These are phyloP conservation scores for Boletus pseudopeckii DNA, from an alignment of 768 basidiomycete genomes.

Conservation along the genomic window DNA sequence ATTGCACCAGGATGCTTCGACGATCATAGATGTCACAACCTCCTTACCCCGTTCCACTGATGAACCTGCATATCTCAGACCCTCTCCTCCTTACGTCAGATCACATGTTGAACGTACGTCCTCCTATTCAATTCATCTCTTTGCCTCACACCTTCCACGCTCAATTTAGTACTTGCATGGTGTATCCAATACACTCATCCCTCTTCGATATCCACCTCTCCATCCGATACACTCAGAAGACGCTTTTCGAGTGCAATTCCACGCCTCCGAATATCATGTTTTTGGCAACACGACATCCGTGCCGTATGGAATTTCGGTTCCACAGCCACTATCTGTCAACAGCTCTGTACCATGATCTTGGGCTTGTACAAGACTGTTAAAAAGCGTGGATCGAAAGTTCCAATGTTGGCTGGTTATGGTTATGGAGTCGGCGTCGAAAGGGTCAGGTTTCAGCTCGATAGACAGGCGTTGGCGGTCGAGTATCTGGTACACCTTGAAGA, in stretches of 20 bases:
- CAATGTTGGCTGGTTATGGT: conserved; percentile 74
- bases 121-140: conserved; percentile 3
- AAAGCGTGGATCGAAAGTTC: conserved; percentile 70
- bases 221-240: conserved; percentile 36
- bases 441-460: conserved; percentile 73
- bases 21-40: conserved; percentile 86
- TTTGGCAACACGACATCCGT: conserved; percentile 94
- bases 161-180: conserved; percentile 78
- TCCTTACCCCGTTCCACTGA: conserved; percentile 90
- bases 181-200: conserved; percentile 72
- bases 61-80: conserved; percentile 87
- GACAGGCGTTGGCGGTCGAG: conserved; percentile 78
- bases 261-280: conserved; percentile 78
- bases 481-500: conserved; percentile 80
- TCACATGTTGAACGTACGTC: conserved; percentile 74
- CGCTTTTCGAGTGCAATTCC: conserved; percentile 29
- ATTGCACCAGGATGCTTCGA: conserved; percentile 74
- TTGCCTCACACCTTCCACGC: conserved; percentile 4
- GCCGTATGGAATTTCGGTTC: conserved; percentile 80
- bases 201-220: conserved; percentile 31
- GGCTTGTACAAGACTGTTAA: conserved; percentile 80
- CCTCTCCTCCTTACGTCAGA: conserved; percentile 89
- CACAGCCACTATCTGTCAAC: conserved; percentile 62
- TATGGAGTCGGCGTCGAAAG: conserved; percentile 78
- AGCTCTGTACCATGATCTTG: conserved; percentile 81